Evolutionary conservation across 192 early-diverging fungal genomes (phyloP), one percentile per base, ranked within the genome.

Genomic region (Entomortierella beljakovae): DNA sequence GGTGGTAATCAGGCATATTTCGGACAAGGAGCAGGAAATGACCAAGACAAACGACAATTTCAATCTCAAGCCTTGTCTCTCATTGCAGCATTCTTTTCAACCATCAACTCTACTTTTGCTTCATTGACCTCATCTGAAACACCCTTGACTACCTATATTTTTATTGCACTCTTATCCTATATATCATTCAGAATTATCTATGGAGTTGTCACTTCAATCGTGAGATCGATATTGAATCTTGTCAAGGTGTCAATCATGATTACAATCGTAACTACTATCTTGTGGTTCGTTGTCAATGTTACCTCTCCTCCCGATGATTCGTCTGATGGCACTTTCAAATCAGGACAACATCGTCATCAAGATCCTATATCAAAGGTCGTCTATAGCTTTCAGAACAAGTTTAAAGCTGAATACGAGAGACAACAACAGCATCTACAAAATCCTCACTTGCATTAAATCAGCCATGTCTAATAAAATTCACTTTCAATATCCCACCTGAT

Each of bases 241-340:
- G 33, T 79, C 56, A 79, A 79, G 57, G 13, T 79, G 23, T 59
- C 75, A 23, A 65, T 79, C 33, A 65, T 79, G 13, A 65, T 79
- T 20, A 54, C 75, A 23, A 42, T 50, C 25, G 55, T 70, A 1
- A 65, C 62, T 0, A 38, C 57, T 2, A 32, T 79, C n/a, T 23
- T 79, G 16, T 79, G 75, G 75, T 70, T 79, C 51, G 48, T 79
- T 37, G 53, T 79, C 46, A 69, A 69, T 22, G 34, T 70, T 11
- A 79, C 75, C 33, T 64, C 64, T 0, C 6, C 43, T 7, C 15
- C 37, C 1, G 43, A 35, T 31, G 58, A 23, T 10, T 23, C 35
- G 38, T 54, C 37, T 1, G 10, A 35, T 1, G 22, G 33, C 38
- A 42, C 28, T 38, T n/a, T 28, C 25, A 54, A 31, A 15, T 32